Evolutionary conservation across 352 stramenopile genomes (phyloP).

Genomic region (Phytophthora melonis): DNA sequence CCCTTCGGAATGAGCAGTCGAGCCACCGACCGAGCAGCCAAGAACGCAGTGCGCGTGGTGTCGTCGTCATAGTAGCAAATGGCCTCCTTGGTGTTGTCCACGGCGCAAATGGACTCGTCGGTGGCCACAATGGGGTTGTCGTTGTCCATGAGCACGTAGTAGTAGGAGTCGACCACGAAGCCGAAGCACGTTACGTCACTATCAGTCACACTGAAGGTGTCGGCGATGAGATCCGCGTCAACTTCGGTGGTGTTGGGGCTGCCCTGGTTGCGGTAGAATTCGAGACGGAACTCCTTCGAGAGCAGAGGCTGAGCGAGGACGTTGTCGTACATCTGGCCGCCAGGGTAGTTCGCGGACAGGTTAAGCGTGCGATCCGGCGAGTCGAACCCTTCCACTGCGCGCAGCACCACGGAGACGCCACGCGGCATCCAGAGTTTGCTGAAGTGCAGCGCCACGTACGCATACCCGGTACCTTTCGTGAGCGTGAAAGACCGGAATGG

Average conservation of each 20-base stretch:
- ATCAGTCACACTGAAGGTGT: constrained; percentile 31
- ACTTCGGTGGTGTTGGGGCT: constrained; percentile 16
- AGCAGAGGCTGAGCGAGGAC: constrained; percentile 47
- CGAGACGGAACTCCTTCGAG: constrained; percentile 62
- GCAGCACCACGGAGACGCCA: constrained; percentile 52
- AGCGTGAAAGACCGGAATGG: constrained; percentile 62
- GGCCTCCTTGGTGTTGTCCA: constrained; percentile 69
- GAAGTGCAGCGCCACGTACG: constrained; percentile 62
- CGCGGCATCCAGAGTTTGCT: constrained; percentile 55
- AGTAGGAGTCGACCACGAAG: constrained; percentile 63
- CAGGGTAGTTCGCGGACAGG: constrained; percentile 47
- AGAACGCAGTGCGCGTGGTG: constrained; percentile 41
- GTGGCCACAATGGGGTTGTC: constrained; percentile 51
- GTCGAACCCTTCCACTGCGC: constrained; percentile 55
- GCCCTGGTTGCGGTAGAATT: constrained; percentile 58
- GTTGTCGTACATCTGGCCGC: constrained; percentile 33
- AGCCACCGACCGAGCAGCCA: constrained; percentile 57
- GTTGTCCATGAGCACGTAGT: constrained; percentile 56
- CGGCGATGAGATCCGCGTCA: constrained; percentile 5
- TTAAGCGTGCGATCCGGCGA: constrained; percentile 50
- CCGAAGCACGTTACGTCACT: constrained; percentile 51
- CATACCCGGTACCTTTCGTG: constrained; percentile 63
- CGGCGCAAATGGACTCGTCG: constrained; percentile 58
- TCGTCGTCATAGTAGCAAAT: constrained; percentile 59
- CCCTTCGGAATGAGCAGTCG: constrained; percentile 62